Base-by-base conservation (phyloP, 2,329 filamentous ascomycete genomes). In the Colletotrichum sp. region DNA sequence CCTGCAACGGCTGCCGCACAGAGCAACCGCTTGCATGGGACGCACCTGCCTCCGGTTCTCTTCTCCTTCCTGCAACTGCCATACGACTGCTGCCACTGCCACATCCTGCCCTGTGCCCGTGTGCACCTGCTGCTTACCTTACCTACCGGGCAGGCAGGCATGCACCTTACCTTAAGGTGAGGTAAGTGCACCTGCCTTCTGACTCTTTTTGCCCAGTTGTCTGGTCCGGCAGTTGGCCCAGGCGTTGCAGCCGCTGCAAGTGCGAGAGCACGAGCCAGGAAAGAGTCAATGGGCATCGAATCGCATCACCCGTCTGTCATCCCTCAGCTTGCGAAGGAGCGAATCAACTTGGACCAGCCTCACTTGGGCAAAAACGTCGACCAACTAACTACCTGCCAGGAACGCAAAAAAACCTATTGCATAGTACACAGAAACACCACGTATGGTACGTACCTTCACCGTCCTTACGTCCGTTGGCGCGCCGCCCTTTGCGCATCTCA, bases 21-120 rank as follows among this genome's bases (percentile, higher is more conserved):
- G 72, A 55, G 59, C 72, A 75, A 32, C 61, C 12, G 72, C 29
- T 75, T 71, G 68, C 62, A 67, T 68, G 22, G 44, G 44, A 62
- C 69, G 72, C 72, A 73, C 73, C 19, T 69, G 70, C 73, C 70
- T 59, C 27, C 64, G 9, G 73, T 76, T 76, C 72, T 57, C 36
- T 30, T 39, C 36, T 22, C 44, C 44, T 8, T 49, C 44, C 44
- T 49, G 44, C 44, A 49, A 49, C n/a, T 49, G 6, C 44, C 44
- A 22, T 49, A 49, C 44, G 11, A 49, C 44, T 49, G 44, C 44
- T 49, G 12, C 36, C 9, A 25, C 59, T 49, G 25, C 34, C 29
- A 32, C 52, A 12, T 13, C 30, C 27, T 70, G 55, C 61, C 29
- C 19, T n/a, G n/a, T 70, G 29, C 15, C 25, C 25, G 15, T 3